Base-by-base conservation (phyloP, 2,329 filamentous ascomycete species). In the Dactylellina leptospora region DNA sequence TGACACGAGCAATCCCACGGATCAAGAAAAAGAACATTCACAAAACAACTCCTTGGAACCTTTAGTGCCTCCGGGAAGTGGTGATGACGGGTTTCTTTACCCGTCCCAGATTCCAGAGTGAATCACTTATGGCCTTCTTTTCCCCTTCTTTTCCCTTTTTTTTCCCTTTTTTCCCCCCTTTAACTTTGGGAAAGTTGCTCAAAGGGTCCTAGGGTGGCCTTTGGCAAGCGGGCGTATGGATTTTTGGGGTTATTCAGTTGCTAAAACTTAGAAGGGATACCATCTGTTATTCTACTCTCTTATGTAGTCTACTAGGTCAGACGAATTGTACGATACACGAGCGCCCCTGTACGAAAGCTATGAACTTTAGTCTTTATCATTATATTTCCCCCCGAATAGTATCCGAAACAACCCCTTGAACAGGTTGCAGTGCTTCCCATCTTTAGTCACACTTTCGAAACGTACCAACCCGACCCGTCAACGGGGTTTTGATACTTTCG, bases 401-500 rank as follows among this genome's bases (percentile, higher is more conserved):
- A n/a, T n/a, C n/a, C n/a, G n/a, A n/a, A n/a, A n/a, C n/a, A n/a
- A n/a, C n/a, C n/a, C n/a, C n/a, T n/a, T n/a, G n/a, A n/a, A n/a
- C n/a, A n/a, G n/a, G n/a, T n/a, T n/a, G n/a, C n/a, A n/a, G n/a
- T n/a, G n/a, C n/a, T n/a, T n/a, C 18, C 22, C 40, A 10, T 18
- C 4, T 8, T 18, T 45, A 45, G 4, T 9, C 10, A 45, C 59
- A 59, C 53, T 33, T 72, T 20, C 64, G 53, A 2, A 72, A 38
- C 40, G 36, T 63, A 3, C 68, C 68, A 1, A 64, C 54, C 1
- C 68, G 59, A 4, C 68, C 68, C 25, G 62, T 61, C 27, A 61
- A 30, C 83, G 1, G 84, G 55, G 87, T 83, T 81, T 93, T 96
- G 77, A 97, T 87, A 30, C 89, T 91, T 76, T 97, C 92, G 78